Evolutionary conservation across 2,329 filamentous ascomycete genomes (phyloP), one percentile per base, ranked within the genome.

Genomic region (Penicillium aurantiogriseum): DNA sequence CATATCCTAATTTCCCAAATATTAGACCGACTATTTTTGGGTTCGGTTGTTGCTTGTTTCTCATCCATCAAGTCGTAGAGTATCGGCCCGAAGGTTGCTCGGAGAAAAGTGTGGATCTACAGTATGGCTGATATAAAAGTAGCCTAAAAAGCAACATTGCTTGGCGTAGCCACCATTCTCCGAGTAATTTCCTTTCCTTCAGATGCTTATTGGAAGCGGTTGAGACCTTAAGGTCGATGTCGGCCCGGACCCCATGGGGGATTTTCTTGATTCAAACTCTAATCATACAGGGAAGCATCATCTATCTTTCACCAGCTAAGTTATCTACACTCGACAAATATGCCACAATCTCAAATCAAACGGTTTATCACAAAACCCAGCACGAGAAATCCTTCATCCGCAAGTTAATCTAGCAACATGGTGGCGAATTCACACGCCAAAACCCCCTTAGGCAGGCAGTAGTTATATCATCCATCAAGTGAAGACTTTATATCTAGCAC

Each of bases 371-470:
- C 10, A 13, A 29, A 19, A 8, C 10, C 3, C 3, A 13, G 17
- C 7, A 29, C 5, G 15, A 31, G 3, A 11, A 33, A 15, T 6
- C 27, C n/a, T 33, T 31, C 11, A 40, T 33, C 11, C 2, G 6
- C 29, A 17, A 27, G 15, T 27, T 17, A 10, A 43, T n/a, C 2
- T 27, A 27, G 23, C 4, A 27, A 27, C 8, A 43, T 25, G 15
- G 40, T 27, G 27, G 40, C 8, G 4, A 27, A 27, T 4, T 27
- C 23, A n/a, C 5, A 43, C 15, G 6, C n/a, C 5, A 17, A 23
- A 17, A 21, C 19, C 36, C 27, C 48, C 29, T 59, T 62, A 39
- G 54, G 50, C 13, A 64, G 19, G 29, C 56, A 60, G n/a, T 62
- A 64, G 31, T 47, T 51, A 42, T 35, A 17, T 7, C 2, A 35